These are phyloP conservation scores for Schizochytrium sp. DNA, from an alignment of 108 stramenopile genomes.

Conservation along the genomic window DNA sequence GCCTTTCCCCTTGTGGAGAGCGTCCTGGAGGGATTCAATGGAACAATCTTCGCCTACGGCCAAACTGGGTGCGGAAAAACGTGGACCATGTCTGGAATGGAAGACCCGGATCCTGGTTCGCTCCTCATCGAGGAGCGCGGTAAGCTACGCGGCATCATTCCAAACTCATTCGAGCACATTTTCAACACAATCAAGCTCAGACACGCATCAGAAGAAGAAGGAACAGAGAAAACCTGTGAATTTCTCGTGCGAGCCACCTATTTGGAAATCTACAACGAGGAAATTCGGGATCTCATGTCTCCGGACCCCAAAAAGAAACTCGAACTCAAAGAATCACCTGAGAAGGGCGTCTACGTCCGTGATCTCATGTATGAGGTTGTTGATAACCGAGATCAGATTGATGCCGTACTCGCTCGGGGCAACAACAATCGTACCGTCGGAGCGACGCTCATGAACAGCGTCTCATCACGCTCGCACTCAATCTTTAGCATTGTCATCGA, in stretches of 20 bases:
- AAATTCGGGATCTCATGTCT: constrained; percentile 52
- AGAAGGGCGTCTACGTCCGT: constrained; percentile 52
- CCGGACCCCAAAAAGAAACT: constrained; percentile 29
- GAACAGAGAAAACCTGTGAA: constrained; percentile 17
- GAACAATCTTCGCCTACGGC: constrained; percentile 61
- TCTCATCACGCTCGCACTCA: constrained; percentile 48
- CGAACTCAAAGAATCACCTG: constrained; percentile 52
- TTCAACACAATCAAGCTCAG: constrained; percentile 38
- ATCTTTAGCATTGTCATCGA: constrained; percentile 53
- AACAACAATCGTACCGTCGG: constrained; percentile 45
- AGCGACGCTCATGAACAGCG: constrained; percentile 49
- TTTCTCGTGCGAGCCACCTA: constrained; percentile 61
- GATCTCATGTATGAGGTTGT: constrained; percentile 43
- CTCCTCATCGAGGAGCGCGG: background rate
- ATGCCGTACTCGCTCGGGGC: constrained; percentile 38
- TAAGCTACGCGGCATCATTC: constrained; percentile 50
- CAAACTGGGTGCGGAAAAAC: constrained; percentile 52
- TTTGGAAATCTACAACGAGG: constrained; percentile 63
- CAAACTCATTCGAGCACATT: constrained; percentile 53
- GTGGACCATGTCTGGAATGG: constrained; percentile 46
- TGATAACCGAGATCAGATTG: constrained; percentile 31
- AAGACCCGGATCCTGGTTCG: constrained; percentile 32
- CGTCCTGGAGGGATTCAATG: constrained; percentile 56
- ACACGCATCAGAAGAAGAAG: constrained; percentile 13
- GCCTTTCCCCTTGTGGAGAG: constrained; percentile 48